phyloP scores from a whole-genome alignment of 805 yeast species.

The Monosporozyma siamensis region DNA sequence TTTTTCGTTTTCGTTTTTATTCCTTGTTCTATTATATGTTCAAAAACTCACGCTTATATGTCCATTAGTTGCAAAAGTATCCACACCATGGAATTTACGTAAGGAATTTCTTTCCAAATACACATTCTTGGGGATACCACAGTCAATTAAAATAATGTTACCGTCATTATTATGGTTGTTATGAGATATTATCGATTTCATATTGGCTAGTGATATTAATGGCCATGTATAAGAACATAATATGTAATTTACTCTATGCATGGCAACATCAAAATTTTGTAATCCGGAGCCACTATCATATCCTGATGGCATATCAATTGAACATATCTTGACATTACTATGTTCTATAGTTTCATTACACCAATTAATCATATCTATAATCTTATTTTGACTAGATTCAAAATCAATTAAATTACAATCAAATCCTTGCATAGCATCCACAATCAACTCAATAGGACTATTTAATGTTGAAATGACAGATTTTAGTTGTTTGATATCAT shows the following conservation, averaged over 20 bases:
- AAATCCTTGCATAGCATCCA: constrained; percentile 82
- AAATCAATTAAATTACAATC: constrained; percentile 42
- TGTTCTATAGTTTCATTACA: constrained; percentile 35
- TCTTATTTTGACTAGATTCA: constrained; percentile 15
- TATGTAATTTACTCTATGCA: constrained; percentile 44
- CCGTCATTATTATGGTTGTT: constrained; percentile 4
- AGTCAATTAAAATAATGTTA: constrained; percentile 53
- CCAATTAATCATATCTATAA: constrained; percentile 50
- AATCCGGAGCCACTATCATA: constrained; percentile 73
- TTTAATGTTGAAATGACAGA: constrained; percentile 39
- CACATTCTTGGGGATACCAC: constrained; percentile 59
- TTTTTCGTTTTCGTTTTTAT: too few relatives aligned
- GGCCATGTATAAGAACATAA: constrained; percentile 64
- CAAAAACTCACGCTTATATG: constrained; percentile 1
- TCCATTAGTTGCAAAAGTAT: constrained; percentile 15
- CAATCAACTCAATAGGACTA: constrained; percentile 66
- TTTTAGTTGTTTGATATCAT: constrained; percentile 31
- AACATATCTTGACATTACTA: constrained; percentile 27
- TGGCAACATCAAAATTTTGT: constrained; percentile 26
- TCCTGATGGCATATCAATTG: constrained; percentile 78
- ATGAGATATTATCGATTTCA: constrained; percentile 4
- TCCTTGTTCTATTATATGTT: neutral
- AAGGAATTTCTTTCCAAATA: constrained; percentile 32
- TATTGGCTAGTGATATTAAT: constrained; percentile 26
- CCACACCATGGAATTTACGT: constrained; percentile 39